Base-by-base conservation (phyloP, 306 rosid genomes). In the Quercus engelmannii region DNA sequence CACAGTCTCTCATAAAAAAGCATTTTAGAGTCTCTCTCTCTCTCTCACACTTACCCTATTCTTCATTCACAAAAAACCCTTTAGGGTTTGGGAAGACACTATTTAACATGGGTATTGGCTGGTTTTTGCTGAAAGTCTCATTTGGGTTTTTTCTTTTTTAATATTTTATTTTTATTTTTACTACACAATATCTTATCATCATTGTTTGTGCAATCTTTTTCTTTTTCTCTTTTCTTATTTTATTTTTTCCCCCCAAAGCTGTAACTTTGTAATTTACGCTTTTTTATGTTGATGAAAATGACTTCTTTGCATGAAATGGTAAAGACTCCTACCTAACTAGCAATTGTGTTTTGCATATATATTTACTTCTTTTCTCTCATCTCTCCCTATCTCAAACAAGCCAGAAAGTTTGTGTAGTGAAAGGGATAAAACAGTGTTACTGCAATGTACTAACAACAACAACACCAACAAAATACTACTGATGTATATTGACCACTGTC, bases 61-160 rank as follows among this genome's bases (percentile, higher is more conserved):
- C 23, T 21, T 21, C 23, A 21, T 21, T 21, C 23, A 21, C 23
- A 21, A 21, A 21, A 21, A 21, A 21, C 23, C 23, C 23, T 82
- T 79, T 87, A 89, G 92, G 92, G 92, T 86, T 89, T 86, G 87
- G 56, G 80, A 84, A 81, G 85, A 84, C 73, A 83, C 84, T 85
- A 71, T 82, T 86, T 86, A 85, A 82, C 93, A 81, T 74, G 88
- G 78, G 81, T 82, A 67, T 72, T 84, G 76, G 78, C 80, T 77
- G 85, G 12, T 23, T 64, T 73, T 52, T 57, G 25, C 62, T 63
- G 65, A 41, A 64, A 62, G 56, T 79, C 52, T 46, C 71, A 67
- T 67, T 67, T 67, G 71, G 49, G 3, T 57, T 75, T 76, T 51
- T 21, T 21, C 23, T 54, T 77, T 17, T 52, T 41, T 52, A 80